Evolutionary conservation across 1,284 basidiomycete genomes (phyloP).

Genomic region (Ceratobasidium sp.): DNA sequence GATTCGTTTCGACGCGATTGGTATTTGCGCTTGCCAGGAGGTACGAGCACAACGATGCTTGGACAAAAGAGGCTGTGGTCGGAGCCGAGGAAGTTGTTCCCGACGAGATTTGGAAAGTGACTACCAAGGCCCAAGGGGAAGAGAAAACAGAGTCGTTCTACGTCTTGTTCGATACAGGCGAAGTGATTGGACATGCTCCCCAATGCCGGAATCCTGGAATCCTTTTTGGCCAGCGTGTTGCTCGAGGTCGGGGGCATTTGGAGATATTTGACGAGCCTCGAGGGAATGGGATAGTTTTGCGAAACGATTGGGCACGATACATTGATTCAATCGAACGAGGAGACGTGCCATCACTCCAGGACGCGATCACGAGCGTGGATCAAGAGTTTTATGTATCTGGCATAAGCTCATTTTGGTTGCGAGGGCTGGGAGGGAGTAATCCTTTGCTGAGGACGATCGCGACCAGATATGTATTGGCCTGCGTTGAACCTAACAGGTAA

Average conservation of each 20-base stretch:
- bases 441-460: slow-evolving; percentile 13
- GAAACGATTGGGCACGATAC: slow-evolving; percentile 6
- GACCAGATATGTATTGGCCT: slow-evolving; percentile 6
- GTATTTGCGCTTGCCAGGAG: slow-evolving; percentile 7
- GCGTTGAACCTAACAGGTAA: slow-evolving; percentile 30
- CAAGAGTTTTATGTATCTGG: slow-evolving; percentile 13
- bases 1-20: slow-evolving; percentile 16
- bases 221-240: neutral
- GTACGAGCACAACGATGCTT: neutral
- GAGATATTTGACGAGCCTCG: neutral
- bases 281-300: neutral
- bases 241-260: neutral
- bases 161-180: slow-evolving; percentile 17
- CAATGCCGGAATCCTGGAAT: neutral
- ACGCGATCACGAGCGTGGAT: slow-evolving; percentile 13
- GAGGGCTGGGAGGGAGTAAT: neutral
- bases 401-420: slow-evolving; percentile 24
- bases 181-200: slow-evolving; percentile 25
- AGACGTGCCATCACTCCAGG: neutral
- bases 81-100: slow-evolving; percentile 16
- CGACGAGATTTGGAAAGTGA: slow-evolving; percentile 18
- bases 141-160: neutral
- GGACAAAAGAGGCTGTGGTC: neutral
- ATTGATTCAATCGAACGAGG: neutral
- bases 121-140: neutral